Evolutionary conservation across 768 basidiomycete species (phyloP).

Genomic region (Grammothele lineata): DNA sequence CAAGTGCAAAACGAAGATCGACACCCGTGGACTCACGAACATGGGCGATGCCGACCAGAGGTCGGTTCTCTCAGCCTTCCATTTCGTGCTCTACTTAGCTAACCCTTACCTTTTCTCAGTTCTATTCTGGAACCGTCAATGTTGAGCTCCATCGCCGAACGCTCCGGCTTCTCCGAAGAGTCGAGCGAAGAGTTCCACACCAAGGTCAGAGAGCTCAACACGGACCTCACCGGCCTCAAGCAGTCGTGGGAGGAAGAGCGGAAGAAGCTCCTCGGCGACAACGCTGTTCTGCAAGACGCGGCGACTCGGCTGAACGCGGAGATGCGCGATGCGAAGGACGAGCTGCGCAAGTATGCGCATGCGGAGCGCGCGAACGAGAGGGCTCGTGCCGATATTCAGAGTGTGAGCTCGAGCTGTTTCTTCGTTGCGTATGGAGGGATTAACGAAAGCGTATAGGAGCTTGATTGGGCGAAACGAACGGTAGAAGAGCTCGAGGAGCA

Average conservation of each 20-base stretch:
- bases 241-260: constrained; percentile 69
- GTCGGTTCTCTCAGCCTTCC: too few relatives aligned
- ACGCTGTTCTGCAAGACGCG: constrained; percentile 66
- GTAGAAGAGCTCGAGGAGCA: constrained; percentile 69
- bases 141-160: constrained; percentile 46
- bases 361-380: constrained; percentile 46
- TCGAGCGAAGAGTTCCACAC: constrained; percentile 61
- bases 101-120: constrained; percentile 29
- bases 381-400: constrained; percentile 48
- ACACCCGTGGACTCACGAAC: constrained; percentile 40
- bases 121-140: constrained; percentile 47
- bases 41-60: constrained; percentile 54
- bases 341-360: constrained; percentile 50
- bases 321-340: constrained; percentile 54
- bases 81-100: not conserved
- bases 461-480: constrained; percentile 59
- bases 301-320: constrained; percentile 62
- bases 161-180: constrained; percentile 66
- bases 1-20: constrained; percentile 63
- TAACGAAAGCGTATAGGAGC: too few relatives aligned
- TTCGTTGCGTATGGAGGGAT: too few relatives aligned
- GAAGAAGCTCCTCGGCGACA: constrained; percentile 60
- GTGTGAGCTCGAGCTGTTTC: constrained; percentile 34
- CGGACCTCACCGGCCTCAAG: constrained; percentile 60
- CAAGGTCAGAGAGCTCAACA: constrained; percentile 58